These are phyloP conservation scores for Quercus lobata DNA, from an alignment of 331 rosid genomes.

Conservation along the genomic window DNA sequence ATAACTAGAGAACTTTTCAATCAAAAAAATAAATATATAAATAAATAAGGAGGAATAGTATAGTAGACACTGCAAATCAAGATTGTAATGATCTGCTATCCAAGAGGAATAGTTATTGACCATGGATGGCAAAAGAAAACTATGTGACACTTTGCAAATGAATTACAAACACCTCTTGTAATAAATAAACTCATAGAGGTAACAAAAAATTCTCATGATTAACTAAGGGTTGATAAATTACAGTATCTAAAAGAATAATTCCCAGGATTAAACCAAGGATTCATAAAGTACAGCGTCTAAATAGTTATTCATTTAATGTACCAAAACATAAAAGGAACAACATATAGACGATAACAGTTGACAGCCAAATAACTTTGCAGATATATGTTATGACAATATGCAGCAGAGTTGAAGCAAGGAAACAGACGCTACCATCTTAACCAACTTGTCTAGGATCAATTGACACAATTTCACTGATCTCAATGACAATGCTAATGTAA, in stretches of 20 bases:
- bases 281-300: not conserved
- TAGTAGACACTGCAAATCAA: not conserved
- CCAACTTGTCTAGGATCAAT: not conserved
- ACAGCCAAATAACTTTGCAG: not conserved
- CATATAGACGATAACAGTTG: not conserved
- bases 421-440: not conserved
- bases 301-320: not conserved
- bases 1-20: slow-evolving; percentile 1
- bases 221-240: too few relatives aligned
- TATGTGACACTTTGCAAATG: not conserved
- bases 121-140: not conserved
- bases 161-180: not conserved
- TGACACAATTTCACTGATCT: slow-evolving; percentile 2
- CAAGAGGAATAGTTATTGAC: not conserved
- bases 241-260: too few relatives aligned
- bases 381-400: not conserved
- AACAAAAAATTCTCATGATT: not conserved
- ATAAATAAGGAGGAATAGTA: not conserved
- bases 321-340: not conserved
- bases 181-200: not conserved
- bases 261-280: not conserved
- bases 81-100: not conserved
- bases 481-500: not conserved
- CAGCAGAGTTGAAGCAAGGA: not conserved
- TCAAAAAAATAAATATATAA: not conserved